These are phyloP conservation scores for Jackrogersella minutella DNA, from an alignment of 495 filamentous ascomycete species.

Conservation along the genomic window DNA sequence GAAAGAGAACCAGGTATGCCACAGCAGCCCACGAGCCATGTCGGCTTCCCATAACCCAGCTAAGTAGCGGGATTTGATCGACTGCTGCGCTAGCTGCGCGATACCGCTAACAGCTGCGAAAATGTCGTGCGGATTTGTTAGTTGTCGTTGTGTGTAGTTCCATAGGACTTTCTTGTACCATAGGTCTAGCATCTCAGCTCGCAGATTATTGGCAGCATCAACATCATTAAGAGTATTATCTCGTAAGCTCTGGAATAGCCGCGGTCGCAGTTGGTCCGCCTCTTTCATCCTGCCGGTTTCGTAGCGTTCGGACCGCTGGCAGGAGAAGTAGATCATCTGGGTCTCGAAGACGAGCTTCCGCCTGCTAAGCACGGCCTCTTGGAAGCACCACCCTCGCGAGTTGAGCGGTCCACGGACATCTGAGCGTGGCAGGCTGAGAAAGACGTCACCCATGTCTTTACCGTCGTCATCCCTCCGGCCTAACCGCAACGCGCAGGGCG, in stretches of 20 bases:
- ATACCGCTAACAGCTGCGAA: slow-evolving; percentile 31
- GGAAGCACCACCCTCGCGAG: slow-evolving; percentile 42
- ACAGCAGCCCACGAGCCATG: slow-evolving; percentile 25
- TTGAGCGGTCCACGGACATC: neutral
- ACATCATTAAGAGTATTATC: neutral
- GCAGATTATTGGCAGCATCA: neutral
- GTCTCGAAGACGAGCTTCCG: slow-evolving; percentile 44
- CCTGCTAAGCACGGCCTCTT: slow-evolving; percentile 49
- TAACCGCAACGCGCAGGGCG: slow-evolving; percentile 8
- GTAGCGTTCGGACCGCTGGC: slow-evolving; percentile 21
- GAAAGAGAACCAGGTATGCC: slow-evolving; percentile 14
- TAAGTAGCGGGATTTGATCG: slow-evolving; percentile 29
- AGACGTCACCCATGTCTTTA: slow-evolving; percentile 3
- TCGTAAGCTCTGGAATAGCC: slow-evolving; percentile 2
- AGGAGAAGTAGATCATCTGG: slow-evolving; percentile 42
- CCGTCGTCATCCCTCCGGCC: neutral
- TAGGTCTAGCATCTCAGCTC: slow-evolving; percentile 6
- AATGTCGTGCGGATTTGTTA: slow-evolving; percentile 29
- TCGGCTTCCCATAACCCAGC: slow-evolving; percentile 35
- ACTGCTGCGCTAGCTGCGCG: slow-evolving; percentile 15
- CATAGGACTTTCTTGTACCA: slow-evolving; percentile 20
- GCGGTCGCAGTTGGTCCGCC: slow-evolving; percentile 8
- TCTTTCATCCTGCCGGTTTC: slow-evolving; percentile 11
- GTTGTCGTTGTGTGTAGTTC: slow-evolving; percentile 16
- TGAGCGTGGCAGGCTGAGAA: neutral